Evolutionary conservation across 2,329 filamentous ascomycete genomes (phyloP).

Genomic region (Microascus cirrosus): DNA sequence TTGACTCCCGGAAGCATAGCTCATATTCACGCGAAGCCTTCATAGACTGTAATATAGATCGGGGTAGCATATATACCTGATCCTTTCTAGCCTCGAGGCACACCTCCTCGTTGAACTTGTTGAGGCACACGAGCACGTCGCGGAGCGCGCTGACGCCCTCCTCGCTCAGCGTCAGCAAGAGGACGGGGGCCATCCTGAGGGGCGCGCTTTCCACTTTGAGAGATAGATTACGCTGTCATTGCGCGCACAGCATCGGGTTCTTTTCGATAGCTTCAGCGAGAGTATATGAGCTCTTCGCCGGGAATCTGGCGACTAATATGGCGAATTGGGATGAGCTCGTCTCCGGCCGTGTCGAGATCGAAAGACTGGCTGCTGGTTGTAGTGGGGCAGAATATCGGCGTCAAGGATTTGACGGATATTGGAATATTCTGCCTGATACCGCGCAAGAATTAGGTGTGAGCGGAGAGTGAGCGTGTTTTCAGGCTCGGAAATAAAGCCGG

Average conservation of each 20-base stretch:
- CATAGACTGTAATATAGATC: background rate
- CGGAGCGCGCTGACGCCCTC: conserved; percentile 61
- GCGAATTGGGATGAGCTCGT: background rate
- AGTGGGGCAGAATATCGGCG: background rate
- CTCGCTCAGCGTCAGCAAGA: conserved; percentile 64
- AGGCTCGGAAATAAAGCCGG: background rate
- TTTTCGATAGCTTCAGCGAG: too few relatives aligned
- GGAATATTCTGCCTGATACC: background rate
- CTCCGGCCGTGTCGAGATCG: background rate
- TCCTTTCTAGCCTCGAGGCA: conserved; percentile 62
- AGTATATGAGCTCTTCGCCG: background rate
- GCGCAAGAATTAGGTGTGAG: too few relatives aligned
- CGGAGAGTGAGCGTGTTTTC: background rate
- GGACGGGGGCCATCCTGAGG: conserved; percentile 39
- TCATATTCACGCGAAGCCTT: background rate
- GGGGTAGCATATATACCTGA: conserved; percentile 31
- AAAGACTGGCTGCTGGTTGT: background rate
- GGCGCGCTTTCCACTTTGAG: background rate
- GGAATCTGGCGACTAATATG: background rate
- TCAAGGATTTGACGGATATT: background rate
- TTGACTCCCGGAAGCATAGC: background rate
- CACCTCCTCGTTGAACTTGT: conserved; percentile 71
- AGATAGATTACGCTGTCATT: background rate
- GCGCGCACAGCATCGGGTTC: background rate
- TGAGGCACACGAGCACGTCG: conserved; percentile 62